Percentiles rank a stretch among this genome's conserved stretches.
Evolutionary conservation across 2,329 filamentous ascomycete genomes (phyloP).

Genomic region (Aspergillus ustus): DNA sequence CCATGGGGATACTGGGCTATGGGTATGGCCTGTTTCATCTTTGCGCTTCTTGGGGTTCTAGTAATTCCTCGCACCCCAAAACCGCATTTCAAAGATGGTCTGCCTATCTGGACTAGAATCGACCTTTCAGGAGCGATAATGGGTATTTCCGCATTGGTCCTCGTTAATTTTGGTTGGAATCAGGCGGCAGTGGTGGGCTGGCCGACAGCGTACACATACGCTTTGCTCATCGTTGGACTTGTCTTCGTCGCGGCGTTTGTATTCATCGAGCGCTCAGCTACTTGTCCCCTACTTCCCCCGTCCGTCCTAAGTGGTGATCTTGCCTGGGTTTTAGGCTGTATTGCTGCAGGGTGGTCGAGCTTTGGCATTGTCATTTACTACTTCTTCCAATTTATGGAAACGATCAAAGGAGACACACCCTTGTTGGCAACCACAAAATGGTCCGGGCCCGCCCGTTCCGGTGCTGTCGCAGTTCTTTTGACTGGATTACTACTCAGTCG

Average conservation of each 20-base stretch:
- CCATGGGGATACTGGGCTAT: constrained; percentile 56
- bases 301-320: constrained; percentile 53
- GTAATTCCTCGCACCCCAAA: constrained; percentile 28
- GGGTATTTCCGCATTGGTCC: constrained; percentile 60
- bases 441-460: constrained; percentile 32
- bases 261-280: constrained; percentile 53
- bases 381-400: constrained; percentile 55
- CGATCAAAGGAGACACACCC: constrained; percentile 35
- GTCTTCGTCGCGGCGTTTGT: constrained; percentile 61
- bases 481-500: constrained; percentile 41
- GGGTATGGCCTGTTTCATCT: constrained; percentile 39
- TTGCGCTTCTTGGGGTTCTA: constrained; percentile 42
- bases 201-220: constrained; percentile 58
- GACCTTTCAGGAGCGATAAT: constrained; percentile 49
- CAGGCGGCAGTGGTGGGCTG: constrained; percentile 66
- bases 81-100: constrained; percentile 16
- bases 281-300: constrained; percentile 62
- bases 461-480: constrained; percentile 37
- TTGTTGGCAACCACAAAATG: constrained; percentile 35
- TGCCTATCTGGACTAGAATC: constrained; percentile 29
- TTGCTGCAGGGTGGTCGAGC: constrained; percentile 59
- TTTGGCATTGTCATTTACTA: constrained; percentile 61
- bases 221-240: constrained; percentile 61
- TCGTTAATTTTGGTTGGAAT: constrained; percentile 72
- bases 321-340: constrained; percentile 60